phyloP scores from a whole-genome alignment of 345 rosid genomes.

The Salix viminalis region DNA sequence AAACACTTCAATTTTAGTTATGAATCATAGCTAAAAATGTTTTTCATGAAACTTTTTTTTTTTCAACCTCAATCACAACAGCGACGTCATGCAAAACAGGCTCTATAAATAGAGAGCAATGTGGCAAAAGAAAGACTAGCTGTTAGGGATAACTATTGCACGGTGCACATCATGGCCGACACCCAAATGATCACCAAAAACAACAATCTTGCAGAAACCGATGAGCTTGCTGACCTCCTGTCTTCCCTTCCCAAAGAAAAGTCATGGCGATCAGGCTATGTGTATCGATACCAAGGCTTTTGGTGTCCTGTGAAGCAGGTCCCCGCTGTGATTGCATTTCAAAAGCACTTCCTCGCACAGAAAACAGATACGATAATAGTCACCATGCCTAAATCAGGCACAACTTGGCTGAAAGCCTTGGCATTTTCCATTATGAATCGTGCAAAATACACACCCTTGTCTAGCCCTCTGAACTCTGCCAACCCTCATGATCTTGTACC shows the following conservation, averaged over 20 bases:
- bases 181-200: too few relatives aligned
- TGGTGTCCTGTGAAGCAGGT: slow-evolving; percentile 73
- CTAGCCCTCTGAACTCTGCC: slow-evolving; percentile 25
- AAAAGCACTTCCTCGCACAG: slow-evolving; percentile 28
- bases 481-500: slow-evolving; percentile 44
- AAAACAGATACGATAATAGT: slow-evolving; percentile 28
- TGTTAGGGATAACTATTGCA: too few relatives aligned
- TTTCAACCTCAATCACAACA: fast-evolving
- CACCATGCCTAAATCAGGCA: slow-evolving; percentile 42
- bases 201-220: slow-evolving; percentile 10
- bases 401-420: slow-evolving; percentile 46
- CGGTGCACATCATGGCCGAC: too few relatives aligned
- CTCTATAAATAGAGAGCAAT: too few relatives aligned
- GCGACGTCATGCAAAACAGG: too few relatives aligned
- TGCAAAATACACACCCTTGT: background rate
- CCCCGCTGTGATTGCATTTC: slow-evolving; percentile 44
- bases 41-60: too few relatives aligned
- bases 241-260: slow-evolving; percentile 52
- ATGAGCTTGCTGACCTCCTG: slow-evolving; percentile 47
- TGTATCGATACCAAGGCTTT: slow-evolving; percentile 58
- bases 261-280: slow-evolving; percentile 63
- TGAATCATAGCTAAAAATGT: too few relatives aligned
- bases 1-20: too few relatives aligned
- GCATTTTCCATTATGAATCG: slow-evolving; percentile 29
- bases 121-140: too few relatives aligned